A percentile compares a stretch with the other conserved stretches of the same genome.
Conservation (phyloP, 2,329 filamentous ascomycete genomes). For the Colletotrichum lini region DNA sequence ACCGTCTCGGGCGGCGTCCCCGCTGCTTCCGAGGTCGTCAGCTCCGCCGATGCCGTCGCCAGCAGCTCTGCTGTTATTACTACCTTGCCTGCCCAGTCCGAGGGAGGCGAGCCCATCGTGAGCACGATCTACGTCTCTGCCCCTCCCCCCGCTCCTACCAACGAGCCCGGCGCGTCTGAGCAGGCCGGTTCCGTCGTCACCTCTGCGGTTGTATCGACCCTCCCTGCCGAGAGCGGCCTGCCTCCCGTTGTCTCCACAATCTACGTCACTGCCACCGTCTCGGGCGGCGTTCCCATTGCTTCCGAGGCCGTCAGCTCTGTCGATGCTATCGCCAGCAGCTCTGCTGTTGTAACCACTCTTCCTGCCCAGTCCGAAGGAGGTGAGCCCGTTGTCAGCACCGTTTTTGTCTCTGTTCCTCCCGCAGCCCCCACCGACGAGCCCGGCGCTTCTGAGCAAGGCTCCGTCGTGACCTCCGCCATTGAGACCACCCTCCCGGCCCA, state of each 20-base stretch:
- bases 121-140: conserved; percentile 20
- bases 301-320: conserved; percentile 30
- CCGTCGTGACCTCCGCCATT: conserved; percentile 25
- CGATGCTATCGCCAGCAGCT: conserved; percentile 23
- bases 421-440: conserved; percentile 8
- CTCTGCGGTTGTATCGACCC: conserved; percentile 20
- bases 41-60: conserved; percentile 27
- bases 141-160: conserved; percentile 5
- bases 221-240: conserved; percentile 1
- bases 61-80: conserved; percentile 25
- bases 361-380: conserved; percentile 15
- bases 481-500: conserved; percentile 29
- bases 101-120: conserved; percentile 2
- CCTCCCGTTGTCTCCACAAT: conserved; percentile 10
- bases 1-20: background rate
- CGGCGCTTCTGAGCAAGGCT: conserved; percentile 8
- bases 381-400: conserved; percentile 1
- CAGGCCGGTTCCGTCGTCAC: conserved; percentile 16
- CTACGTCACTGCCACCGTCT: conserved; percentile 14
- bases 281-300: background rate
- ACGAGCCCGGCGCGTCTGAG: conserved; percentile 8
- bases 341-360: conserved; percentile 27
- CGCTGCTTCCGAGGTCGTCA: conserved; percentile 16
- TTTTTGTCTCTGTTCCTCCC: conserved; percentile 14
- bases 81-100: conserved; percentile 19